Evolutionary conservation across 2,329 filamentous ascomycete species (phyloP).

Genomic region (Xylaria sp.): DNA sequence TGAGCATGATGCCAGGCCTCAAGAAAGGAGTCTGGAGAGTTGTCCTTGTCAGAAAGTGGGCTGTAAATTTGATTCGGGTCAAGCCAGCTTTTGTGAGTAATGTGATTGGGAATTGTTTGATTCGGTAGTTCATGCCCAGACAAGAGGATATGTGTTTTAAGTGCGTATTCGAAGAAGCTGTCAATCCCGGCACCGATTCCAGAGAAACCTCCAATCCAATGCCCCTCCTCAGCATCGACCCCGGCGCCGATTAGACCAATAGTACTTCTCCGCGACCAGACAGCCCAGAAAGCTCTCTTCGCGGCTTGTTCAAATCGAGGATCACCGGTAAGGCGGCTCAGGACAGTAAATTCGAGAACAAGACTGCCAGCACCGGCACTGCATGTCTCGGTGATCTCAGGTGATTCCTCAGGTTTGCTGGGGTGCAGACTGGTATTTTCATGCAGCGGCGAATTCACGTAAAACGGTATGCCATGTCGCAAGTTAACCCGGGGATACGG

Average conservation of each 20-base stretch:
- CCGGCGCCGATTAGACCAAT: slow-evolving; percentile 91
- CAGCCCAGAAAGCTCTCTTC: slow-evolving; percentile 94
- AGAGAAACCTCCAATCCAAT: slow-evolving; percentile 89
- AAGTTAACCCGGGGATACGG: slow-evolving; percentile 96
- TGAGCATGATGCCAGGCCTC: slow-evolving; percentile 87
- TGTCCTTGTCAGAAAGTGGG: slow-evolving; percentile 71
- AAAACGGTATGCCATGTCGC: slow-evolving; percentile 90
- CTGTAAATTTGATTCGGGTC: slow-evolving; percentile 72
- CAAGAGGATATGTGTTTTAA: slow-evolving; percentile 92
- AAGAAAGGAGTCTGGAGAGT: slow-evolving; percentile 82
- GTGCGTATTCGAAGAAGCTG: slow-evolving; percentile 97
- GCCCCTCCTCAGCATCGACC: slow-evolving; percentile 89
- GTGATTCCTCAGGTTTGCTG: slow-evolving; percentile 54
- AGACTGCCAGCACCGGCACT: slow-evolving; percentile 96
- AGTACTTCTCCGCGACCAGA: slow-evolving; percentile 88
- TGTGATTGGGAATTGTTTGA: slow-evolving; percentile 56
- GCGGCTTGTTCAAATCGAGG: slow-evolving; percentile 87
- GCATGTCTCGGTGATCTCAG: slow-evolving; percentile 94
- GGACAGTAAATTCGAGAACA: slow-evolving; percentile 89
- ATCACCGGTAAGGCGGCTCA: slow-evolving; percentile 89
- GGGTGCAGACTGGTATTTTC: slow-evolving; percentile 60
- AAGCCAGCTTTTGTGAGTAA: slow-evolving; percentile 59
- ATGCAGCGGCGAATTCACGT: slow-evolving; percentile 85
- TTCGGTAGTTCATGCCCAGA: slow-evolving; percentile 77
- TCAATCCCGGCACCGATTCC: slow-evolving; percentile 97